Base-by-base conservation (phyloP, 1,284 basidiomycete genomes). In the Pascua guehoae region DNA sequence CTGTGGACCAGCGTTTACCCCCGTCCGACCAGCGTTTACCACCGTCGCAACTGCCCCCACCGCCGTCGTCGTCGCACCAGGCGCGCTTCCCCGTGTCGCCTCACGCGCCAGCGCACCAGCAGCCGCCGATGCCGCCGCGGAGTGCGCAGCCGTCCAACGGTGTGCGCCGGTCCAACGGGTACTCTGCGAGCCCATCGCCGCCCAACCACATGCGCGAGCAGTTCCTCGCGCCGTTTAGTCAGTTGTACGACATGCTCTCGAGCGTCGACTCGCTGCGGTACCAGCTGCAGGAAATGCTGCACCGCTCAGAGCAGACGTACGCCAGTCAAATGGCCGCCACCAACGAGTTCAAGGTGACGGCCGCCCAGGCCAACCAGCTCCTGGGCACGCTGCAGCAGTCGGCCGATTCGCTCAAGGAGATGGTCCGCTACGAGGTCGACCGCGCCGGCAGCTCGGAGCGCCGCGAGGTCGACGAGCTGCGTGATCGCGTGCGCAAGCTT, bases 371-470 rank as follows among this genome's bases (percentile, higher is more conserved):
- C 0, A 59, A 57, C n/a, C 60, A 60, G 1, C 57, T 75, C 12
- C 50, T 75, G 12, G 58, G 60, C 11, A 70, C 60, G 16, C 53
- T 75, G 43, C 74, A 75, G 52, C 58, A 65, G 40, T 66, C 62
- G 32, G 70, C 74, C 24, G 72, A 74, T 42, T 71, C 66, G 56
- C 54, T 75, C 45, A 71, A 71, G 63, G 70, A 73, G 51, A 73
- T 75, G 72, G 74, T 75, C 4, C 54, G 72, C 47, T 74, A 74
- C 57, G 72, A 75, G 57, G 67, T 75, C 11, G 66, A 65, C 17
- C 53, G 66, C 37, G 61, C 61, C n/a, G 48, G 50, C 12, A 42
- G 54, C 8, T 51, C 49, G 2, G 68, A 69, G 39, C 53, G 57
- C 16, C 51, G 55, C 48, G 58, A 60, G 43, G 54, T 58, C 4